Evolutionary conservation across 371 early-diverging fungal genomes (phyloP).

Genomic region (Rhizopus arrhizus): DNA sequence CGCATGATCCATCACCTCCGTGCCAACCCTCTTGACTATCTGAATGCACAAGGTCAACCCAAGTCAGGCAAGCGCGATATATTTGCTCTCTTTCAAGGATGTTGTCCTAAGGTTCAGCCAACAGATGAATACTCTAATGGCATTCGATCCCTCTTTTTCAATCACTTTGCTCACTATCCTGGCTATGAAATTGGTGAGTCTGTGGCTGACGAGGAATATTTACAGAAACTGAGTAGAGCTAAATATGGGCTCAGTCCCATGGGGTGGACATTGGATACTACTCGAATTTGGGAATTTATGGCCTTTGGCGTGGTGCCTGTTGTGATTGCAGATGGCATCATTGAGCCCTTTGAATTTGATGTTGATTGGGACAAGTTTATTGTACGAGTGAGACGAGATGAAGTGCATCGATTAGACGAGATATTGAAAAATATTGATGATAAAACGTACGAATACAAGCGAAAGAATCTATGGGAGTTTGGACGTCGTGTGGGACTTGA

Average conservation of each 20-base stretch:
- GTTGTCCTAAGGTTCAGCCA: conserved; percentile 41
- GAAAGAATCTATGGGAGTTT: conserved; percentile 48
- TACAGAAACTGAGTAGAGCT: conserved; percentile 44
- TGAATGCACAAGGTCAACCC: conserved; percentile 43
- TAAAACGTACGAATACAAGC: conserved; percentile 49
- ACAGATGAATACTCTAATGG: conserved; percentile 56
- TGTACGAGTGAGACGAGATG: conserved; percentile 50
- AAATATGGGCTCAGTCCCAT: conserved; percentile 58
- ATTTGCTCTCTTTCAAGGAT: conserved; percentile 55
- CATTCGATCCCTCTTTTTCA: conserved; percentile 51
- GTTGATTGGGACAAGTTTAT: conserved; percentile 60
- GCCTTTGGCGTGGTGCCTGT: conserved; percentile 64
- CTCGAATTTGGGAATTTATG: conserved; percentile 60
- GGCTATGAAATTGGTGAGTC: conserved; percentile 50
- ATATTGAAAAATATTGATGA: conserved; percentile 52
- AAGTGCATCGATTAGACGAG: conserved; percentile 55
- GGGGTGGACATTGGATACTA: conserved; percentile 61
- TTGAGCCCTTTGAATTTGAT: conserved; percentile 60
- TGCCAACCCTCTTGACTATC: conserved; percentile 35
- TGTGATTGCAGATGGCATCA: conserved; percentile 60
- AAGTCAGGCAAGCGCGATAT: conserved; percentile 41
- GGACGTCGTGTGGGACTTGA: conserved; percentile 54
- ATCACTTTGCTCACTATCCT: conserved; percentile 44
- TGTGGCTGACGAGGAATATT: conserved; percentile 44
- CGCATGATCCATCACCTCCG: conserved; percentile 46